phyloP scores from a whole-genome alignment of 805 yeast species.

The Kluyveromyces wickerhamii region DNA sequence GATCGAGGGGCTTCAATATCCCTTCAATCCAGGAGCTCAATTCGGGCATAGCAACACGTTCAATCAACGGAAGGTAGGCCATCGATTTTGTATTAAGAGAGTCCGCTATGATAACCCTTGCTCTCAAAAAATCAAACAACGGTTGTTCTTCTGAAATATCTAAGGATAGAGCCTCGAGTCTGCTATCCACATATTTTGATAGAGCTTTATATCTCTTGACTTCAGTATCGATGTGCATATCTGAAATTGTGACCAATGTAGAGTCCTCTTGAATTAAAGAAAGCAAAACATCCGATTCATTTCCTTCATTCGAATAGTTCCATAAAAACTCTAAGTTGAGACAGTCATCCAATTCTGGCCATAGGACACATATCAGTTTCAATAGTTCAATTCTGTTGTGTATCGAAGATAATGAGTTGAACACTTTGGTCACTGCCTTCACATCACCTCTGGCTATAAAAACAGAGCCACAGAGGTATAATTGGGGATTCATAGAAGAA shows the following conservation, averaged over 20 bases:
- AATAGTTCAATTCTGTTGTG: constrained; percentile 10
- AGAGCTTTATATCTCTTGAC: constrained; percentile 11
- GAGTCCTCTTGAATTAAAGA: constrained; percentile 13
- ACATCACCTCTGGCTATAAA: constrained; percentile 21
- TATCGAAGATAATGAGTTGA: background rate
- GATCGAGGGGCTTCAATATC: constrained; percentile 24
- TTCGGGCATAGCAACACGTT: constrained; percentile 2
- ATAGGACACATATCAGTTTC: constrained; percentile 20
- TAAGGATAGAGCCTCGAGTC: constrained; percentile 4
- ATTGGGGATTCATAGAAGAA: constrained; percentile 12
- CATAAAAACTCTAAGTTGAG: constrained; percentile 12
- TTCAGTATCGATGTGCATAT: constrained; percentile 15
- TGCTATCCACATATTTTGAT: constrained; percentile 12
- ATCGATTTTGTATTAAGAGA: constrained; percentile 14
- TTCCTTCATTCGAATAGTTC: constrained; percentile 2
- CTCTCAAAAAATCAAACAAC: constrained; percentile 16
- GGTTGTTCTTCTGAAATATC: constrained; percentile 5
- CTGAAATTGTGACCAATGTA: constrained; percentile 18
- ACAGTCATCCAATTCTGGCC: constrained; percentile 29
- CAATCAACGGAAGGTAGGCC: constrained; percentile 15
- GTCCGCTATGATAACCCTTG: constrained; percentile 21
- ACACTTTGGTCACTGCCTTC: constrained; percentile 1
- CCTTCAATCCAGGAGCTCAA: constrained; percentile 24
- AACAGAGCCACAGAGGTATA: constrained; percentile 18
- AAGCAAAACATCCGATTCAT: constrained; percentile 26